Evolutionary conservation across 768 basidiomycete species (phyloP).

Genomic region (Tricholoma flavovirens): DNA sequence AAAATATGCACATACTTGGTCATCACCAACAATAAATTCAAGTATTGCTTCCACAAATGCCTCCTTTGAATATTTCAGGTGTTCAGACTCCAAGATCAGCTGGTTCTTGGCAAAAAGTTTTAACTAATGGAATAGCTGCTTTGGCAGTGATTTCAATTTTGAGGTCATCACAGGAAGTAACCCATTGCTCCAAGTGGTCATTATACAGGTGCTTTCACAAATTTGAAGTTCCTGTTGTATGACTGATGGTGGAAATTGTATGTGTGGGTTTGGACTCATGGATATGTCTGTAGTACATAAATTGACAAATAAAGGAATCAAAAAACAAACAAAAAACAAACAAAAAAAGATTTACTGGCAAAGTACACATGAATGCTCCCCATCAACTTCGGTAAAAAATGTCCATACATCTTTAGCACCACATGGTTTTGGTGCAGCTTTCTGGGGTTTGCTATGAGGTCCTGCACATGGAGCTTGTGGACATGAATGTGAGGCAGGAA

Average conservation of each 20-base stretch:
- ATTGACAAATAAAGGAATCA: neutral
- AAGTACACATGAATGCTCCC: slow-evolving; percentile 2
- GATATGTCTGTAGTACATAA: neutral
- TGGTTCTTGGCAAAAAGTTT: neutral
- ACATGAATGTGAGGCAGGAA: neutral
- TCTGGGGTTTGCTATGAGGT: neutral
- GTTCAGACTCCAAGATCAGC: neutral
- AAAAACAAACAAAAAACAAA: too few relatives aligned
- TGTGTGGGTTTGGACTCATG: neutral
- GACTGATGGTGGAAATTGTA: neutral
- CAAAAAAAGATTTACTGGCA: slow-evolving; percentile 6
- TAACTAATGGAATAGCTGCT: neutral
- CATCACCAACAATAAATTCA: slow-evolving; percentile 22
- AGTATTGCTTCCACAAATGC: slow-evolving; percentile 24
- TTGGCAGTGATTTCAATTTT: slow-evolving; percentile 14
- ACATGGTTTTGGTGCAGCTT: neutral
- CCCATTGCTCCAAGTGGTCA: slow-evolving; percentile 13
- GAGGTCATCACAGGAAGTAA: slow-evolving; percentile 11
- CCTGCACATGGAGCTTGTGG: neutral
- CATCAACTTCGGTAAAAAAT: neutral
- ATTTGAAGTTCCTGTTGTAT: slow-evolving; percentile 5
- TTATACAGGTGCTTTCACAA: slow-evolving; percentile 7
- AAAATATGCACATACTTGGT: slow-evolving; percentile 14
- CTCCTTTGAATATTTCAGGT: slow-evolving; percentile 15
- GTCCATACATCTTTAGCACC: neutral